These are phyloP conservation scores for Edaphochlamys debaryana DNA, from an alignment of 139 green algal genomes.

Conservation along the genomic window DNA sequence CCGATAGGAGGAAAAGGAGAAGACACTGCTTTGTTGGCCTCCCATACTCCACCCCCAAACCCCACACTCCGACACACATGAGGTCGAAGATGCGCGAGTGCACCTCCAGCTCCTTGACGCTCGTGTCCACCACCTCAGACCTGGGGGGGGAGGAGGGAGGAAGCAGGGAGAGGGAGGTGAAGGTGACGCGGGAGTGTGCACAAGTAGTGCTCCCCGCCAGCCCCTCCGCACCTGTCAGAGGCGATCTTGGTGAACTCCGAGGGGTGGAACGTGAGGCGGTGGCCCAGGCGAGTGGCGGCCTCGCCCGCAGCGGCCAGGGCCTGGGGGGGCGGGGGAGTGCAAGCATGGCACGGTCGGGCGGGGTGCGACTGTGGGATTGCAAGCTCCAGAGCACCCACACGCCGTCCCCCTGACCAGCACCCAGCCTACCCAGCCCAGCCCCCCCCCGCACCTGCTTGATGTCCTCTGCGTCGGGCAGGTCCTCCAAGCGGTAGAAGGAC, in stretches of 20 bases:
- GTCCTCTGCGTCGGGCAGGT: constrained; percentile 67
- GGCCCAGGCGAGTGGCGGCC: constrained; percentile 54
- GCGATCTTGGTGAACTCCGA: constrained; percentile 61
- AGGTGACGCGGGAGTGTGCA: background rate
- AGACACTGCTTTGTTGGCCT: too few relatives aligned
- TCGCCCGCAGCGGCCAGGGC: constrained; percentile 67
- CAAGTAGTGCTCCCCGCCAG: too few relatives aligned
- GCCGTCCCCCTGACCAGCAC: too few relatives aligned
- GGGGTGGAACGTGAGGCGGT: constrained; percentile 80
- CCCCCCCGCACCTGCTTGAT: constrained; percentile 55
- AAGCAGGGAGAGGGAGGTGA: background rate
- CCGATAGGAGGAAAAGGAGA: too few relatives aligned
- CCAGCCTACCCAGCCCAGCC: too few relatives aligned
- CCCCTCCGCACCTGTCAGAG: constrained; percentile 15
- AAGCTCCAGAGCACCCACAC: background rate
- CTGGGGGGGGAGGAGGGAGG: background rate
- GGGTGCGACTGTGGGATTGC: background rate
- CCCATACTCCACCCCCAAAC: too few relatives aligned
- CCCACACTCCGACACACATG: constrained; percentile 50
- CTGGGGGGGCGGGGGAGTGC: constrained; percentile 12
- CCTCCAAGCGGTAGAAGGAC: constrained; percentile 52
- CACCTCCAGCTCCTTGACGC: constrained; percentile 72
- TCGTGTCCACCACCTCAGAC: constrained; percentile 37
- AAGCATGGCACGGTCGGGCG: background rate
- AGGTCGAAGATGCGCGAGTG: constrained; percentile 76